Conservation (phyloP, 768 basidiomycete species). For the Candolleomyces efflorescens region DNA sequence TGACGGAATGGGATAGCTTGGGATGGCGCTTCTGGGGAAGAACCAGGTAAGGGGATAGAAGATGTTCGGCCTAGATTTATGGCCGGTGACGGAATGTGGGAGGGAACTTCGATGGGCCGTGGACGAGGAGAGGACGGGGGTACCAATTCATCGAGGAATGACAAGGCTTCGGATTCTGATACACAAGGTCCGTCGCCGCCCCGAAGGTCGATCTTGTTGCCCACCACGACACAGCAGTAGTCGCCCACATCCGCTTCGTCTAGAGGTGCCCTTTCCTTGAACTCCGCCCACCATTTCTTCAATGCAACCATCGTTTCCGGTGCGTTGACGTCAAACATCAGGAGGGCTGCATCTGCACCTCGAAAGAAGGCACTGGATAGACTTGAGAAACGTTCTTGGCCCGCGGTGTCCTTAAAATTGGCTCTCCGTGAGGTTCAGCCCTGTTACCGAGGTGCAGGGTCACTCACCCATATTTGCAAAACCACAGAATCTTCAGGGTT, state of each 20-base stretch:
- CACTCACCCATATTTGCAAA: slow-evolving; percentile 56
- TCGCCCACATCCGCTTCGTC: slow-evolving; percentile 55
- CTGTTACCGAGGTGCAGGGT: slow-evolving; percentile 6
- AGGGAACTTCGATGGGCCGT: background rate
- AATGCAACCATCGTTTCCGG: slow-evolving; percentile 57
- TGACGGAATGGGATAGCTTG: background rate
- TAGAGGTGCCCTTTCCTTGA: slow-evolving; percentile 62
- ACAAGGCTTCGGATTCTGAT: slow-evolving; percentile 40
- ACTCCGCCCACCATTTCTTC: slow-evolving; percentile 76
- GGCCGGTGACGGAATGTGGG: slow-evolving; percentile 2
- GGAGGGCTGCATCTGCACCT: slow-evolving; percentile 75
- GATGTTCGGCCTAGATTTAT: slow-evolving; percentile 10
- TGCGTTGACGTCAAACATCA: slow-evolving; percentile 77
- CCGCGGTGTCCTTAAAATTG: slow-evolving; percentile 66
- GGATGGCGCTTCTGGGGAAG: background rate
- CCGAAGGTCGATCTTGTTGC: slow-evolving; percentile 73
- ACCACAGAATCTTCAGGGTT: slow-evolving; percentile 53
- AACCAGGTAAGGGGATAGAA: slow-evolving; percentile 11
- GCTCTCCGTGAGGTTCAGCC: background rate
- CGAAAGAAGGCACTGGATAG: slow-evolving; percentile 82
- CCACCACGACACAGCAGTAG: slow-evolving; percentile 72
- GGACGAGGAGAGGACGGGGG: slow-evolving; percentile 23
- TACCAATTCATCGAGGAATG: slow-evolving; percentile 59
- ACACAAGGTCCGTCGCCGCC: slow-evolving; percentile 21
- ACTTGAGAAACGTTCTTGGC: slow-evolving; percentile 84